Evolutionary conservation across 108 stramenopile species (phyloP), one percentile per base, ranked within the genome.

Genomic region (Cyclotella choctawhatcheeana): DNA sequence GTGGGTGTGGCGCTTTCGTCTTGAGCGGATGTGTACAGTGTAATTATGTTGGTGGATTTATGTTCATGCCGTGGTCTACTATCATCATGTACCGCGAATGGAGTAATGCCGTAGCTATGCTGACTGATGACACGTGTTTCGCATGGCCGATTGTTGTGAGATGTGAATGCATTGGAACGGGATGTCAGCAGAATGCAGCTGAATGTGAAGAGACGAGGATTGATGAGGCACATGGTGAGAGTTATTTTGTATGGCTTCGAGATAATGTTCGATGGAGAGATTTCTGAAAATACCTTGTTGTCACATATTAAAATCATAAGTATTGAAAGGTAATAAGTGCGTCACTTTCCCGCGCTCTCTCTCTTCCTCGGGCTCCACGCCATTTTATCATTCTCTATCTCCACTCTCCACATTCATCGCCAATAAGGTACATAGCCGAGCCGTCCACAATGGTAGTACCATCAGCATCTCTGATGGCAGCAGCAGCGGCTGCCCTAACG

Each of bases 161-260:
- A 30, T 30, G 55, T 56, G 29, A 56, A 56, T 31, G 55, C 55
- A 29, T 56, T 30, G n/a, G 55, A 31, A 12, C 30, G 27, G 16
- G 55, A 56, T 18, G 29, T 4, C 55, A 56, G 29, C 27, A 56
- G 30, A 27, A 56, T 10, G 13, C 2, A 56, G 55, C 55, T 31
- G 29, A 31, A 14, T 30, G 55, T 14, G 29, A 56, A 31, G 1
- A 31, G 10, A 12, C 30, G 30, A 31, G 29, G 29, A 2, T 12
- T 56, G 0, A 30, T 8, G 29, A 56, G n/a, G 12, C 30, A 30
- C 55, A 56, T 56, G 18, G 0, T 56, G 27, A 48, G 47, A n/a
- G 17, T 17, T n/a, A n/a, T 4, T 8, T 10, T 17, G 47, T 8
- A n/a, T 48, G n/a, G 47, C 17, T 40, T 6, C 12, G 37, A 12